phyloP scores from a whole-genome alignment of 106 monocot species.

The Acanthochlamys bracteata region DNA sequence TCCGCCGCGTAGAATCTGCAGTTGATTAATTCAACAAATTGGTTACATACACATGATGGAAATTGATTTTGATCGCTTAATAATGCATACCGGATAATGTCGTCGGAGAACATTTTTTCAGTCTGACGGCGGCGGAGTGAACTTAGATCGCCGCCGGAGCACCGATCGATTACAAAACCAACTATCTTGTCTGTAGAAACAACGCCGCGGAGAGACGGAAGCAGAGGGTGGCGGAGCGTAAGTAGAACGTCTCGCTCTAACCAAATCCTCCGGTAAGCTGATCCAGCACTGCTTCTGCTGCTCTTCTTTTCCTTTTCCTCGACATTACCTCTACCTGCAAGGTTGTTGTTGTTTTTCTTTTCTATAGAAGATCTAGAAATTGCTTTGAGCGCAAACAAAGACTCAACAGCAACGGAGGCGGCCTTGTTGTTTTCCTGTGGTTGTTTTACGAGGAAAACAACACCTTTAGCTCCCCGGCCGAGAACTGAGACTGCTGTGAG shows the following conservation, averaged over 20 bases:
- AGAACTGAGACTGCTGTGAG: slow-evolving; percentile 54
- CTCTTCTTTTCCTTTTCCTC: too few species aligned
- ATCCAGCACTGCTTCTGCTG: background rate
- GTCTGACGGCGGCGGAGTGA: slow-evolving; percentile 48
- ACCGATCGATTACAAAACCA: slow-evolving; percentile 65
- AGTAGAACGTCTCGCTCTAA: slow-evolving; percentile 75
- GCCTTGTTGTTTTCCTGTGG: background rate
- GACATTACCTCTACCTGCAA: too few species aligned
- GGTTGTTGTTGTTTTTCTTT: slow-evolving; percentile 3
- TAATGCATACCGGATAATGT: slow-evolving; percentile 44
- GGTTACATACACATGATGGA: too few species aligned
- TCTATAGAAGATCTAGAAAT: slow-evolving; percentile 41
- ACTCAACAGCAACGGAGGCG: too few species aligned
- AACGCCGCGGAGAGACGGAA: slow-evolving; percentile 64
- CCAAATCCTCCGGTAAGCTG: slow-evolving; percentile 58
- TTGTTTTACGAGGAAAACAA: slow-evolving; percentile 59
- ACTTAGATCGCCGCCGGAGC: slow-evolving; percentile 68
- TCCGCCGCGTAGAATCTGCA: slow-evolving; percentile 92
- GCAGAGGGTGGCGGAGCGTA: slow-evolving; percentile 54
- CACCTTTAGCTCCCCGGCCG: slow-evolving; percentile 91
- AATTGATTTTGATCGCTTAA: background rate
- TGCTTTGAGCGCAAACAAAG: slow-evolving; percentile 54
- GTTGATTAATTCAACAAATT: background rate
- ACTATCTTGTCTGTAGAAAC: slow-evolving; percentile 71
- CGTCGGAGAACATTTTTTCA: slow-evolving; percentile 76